Conservation (phyloP, 768 basidiomycete genomes). For the Rhizopogon vulgaris region DNA sequence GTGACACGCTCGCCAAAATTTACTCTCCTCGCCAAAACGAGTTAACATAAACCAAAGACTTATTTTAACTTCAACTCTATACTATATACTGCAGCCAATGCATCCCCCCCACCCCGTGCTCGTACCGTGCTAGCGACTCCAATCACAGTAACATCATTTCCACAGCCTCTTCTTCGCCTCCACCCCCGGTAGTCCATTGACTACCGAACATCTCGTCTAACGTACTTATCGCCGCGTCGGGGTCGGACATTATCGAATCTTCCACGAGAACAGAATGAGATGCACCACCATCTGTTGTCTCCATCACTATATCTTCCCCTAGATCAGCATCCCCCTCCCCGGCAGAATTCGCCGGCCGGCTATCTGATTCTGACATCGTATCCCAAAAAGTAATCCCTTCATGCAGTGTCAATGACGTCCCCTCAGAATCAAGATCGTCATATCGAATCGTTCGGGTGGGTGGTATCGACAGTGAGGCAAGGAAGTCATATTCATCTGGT, state of each 20-base stretch:
- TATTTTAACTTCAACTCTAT: not conserved
- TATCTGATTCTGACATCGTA: conserved; percentile 3
- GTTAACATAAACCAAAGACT: not conserved
- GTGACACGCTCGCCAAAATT: conserved; percentile 5
- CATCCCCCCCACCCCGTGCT: not conserved
- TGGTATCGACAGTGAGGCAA: conserved; percentile 34
- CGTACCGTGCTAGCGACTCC: not conserved
- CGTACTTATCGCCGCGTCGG: not conserved
- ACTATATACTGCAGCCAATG: not conserved
- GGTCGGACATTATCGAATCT: not conserved
- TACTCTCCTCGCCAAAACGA: not conserved
- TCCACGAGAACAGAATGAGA: not conserved
- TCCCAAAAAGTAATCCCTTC: conserved; percentile 49
- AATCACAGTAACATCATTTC: conserved; percentile 14
- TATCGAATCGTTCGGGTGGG: conserved; percentile 35
- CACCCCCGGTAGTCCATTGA: not conserved
- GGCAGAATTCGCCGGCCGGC: not conserved
- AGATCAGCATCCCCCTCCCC: not conserved
- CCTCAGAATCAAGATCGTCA: conserved; percentile 41
- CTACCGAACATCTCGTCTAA: not conserved
- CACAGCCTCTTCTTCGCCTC: conserved; percentile 17
- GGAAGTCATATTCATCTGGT: conserved; percentile 47
- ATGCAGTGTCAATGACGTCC: conserved; percentile 40
- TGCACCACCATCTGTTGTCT: not conserved
- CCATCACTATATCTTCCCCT: not conserved